These are phyloP conservation scores for Amoeboaphelidium protococcarum DNA, from an alignment of 371 early-diverging fungal species.

Conservation along the genomic window DNA sequence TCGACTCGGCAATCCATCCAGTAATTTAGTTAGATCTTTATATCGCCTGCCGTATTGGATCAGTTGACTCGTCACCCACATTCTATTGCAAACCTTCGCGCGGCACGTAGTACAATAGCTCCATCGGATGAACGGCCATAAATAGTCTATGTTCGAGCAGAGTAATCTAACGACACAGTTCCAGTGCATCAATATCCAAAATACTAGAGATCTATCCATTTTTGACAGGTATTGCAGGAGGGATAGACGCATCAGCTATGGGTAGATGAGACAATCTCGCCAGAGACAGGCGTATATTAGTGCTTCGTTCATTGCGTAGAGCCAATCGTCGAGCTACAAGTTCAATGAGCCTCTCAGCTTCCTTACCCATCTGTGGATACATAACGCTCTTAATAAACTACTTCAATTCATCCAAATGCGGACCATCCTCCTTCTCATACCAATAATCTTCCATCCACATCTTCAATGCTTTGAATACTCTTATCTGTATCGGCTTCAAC, in stretches of 20 bases:
- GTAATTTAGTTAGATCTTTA: slow-evolving; percentile 41
- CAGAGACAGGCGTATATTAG: too few species aligned
- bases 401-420: slow-evolving; percentile 32
- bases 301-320: too few species aligned
- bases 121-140: slow-evolving; percentile 45
- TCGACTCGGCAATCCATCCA: slow-evolving; percentile 60
- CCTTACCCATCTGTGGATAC: too few species aligned
- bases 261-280: too few species aligned
- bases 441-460: slow-evolving; percentile 69
- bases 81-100: too few species aligned
- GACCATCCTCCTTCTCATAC: slow-evolving; percentile 16
- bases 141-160: slow-evolving; percentile 53
- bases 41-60: slow-evolving; percentile 41
- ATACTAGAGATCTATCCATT: too few species aligned
- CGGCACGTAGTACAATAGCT: too few species aligned
- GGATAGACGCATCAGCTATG: too few species aligned
- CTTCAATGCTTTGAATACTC: slow-evolving; percentile 69
- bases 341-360: too few species aligned
- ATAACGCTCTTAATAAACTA: slow-evolving; percentile 48
- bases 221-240: too few species aligned
- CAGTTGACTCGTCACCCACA: slow-evolving; percentile 20
- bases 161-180: slow-evolving; percentile 75
- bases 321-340: too few species aligned
- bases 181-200: too few species aligned
- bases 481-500: slow-evolving; percentile 47